These are phyloP conservation scores for Colletotrichum orchidophilum DNA, from an alignment of 2,329 filamentous ascomycete species.

Conservation along the genomic window DNA sequence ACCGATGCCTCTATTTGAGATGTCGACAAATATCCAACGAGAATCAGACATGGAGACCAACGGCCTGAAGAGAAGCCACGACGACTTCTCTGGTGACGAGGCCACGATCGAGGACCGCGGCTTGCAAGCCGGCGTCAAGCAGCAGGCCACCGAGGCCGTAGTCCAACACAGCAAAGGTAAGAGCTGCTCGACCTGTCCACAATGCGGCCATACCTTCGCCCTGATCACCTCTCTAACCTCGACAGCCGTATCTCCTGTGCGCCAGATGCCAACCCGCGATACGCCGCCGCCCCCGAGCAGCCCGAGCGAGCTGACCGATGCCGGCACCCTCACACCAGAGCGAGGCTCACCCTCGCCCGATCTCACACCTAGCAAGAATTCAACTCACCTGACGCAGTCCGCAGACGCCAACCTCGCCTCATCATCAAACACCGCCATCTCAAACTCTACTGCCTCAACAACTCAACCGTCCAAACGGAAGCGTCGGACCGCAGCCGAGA, in stretches of 20 bases:
- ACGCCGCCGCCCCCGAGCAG: conserved; percentile 29
- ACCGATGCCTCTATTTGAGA: conserved; percentile 58
- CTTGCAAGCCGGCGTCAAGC: conserved; percentile 24
- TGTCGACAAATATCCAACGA: conserved; percentile 57
- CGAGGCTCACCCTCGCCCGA: conserved; percentile 46
- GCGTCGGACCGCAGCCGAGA: conserved; percentile 53
- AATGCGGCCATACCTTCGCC: background rate
- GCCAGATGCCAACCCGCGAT: conserved; percentile 27
- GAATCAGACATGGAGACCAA: conserved; percentile 48
- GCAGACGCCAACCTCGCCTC: background rate
- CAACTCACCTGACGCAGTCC: background rate
- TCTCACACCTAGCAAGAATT: conserved; percentile 34
- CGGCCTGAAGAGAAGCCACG: conserved; percentile 56
- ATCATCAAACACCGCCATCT: conserved; percentile 26
- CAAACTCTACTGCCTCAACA: conserved; percentile 9
- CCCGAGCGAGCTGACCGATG: conserved; percentile 48
- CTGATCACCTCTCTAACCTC: background rate
- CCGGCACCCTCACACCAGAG: conserved; percentile 51
- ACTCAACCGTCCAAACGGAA: conserved; percentile 52
- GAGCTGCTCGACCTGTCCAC: background rate
- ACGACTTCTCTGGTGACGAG: conserved; percentile 52
- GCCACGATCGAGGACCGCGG: conserved; percentile 35
- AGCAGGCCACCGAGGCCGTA: conserved; percentile 18
- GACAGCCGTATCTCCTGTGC: background rate
- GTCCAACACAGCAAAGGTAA: conserved; percentile 21